These are phyloP conservation scores for Russula emetica DNA, from an alignment of 768 basidiomycete genomes.

Conservation along the genomic window DNA sequence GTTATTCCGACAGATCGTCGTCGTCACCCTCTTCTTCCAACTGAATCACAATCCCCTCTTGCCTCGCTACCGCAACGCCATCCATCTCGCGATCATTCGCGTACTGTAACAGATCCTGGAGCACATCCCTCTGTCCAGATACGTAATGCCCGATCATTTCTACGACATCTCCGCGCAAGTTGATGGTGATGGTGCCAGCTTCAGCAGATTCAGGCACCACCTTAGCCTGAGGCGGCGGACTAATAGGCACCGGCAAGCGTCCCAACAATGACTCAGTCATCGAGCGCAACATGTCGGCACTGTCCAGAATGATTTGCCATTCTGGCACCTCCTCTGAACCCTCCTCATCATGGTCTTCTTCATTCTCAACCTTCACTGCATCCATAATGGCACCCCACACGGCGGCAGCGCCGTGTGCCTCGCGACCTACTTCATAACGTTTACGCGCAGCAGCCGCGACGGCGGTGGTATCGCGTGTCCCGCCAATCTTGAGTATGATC, in stretches of 20 bases:
- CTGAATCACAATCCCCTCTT: constrained; percentile 51
- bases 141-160: constrained; percentile 67
- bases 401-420: constrained; percentile 49
- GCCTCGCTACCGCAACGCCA: constrained; percentile 47
- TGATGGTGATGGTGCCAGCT: not conserved
- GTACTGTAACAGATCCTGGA: constrained; percentile 47
- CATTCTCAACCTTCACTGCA: constrained; percentile 33
- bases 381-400: constrained; percentile 55
- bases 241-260: constrained; percentile 51
- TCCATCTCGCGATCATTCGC: constrained; percentile 43
- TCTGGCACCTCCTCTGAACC: constrained; percentile 28
- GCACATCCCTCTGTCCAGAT: constrained; percentile 35
- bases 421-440: constrained; percentile 58
- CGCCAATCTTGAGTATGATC: constrained; percentile 72
- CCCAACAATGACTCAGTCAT: constrained; percentile 57
- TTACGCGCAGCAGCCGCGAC: constrained; percentile 37
- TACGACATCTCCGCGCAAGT: constrained; percentile 52
- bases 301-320: constrained; percentile 61
- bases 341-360: constrained; percentile 20
- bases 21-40: constrained; percentile 41
- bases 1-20: not conserved
- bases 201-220: constrained; percentile 5
- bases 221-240: not conserved
- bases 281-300: constrained; percentile 56
- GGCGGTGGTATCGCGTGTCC: constrained; percentile 30